These are phyloP conservation scores for Leishmania tarentolae DNA, from an alignment of 208 protist species.

Conservation along the genomic window DNA sequence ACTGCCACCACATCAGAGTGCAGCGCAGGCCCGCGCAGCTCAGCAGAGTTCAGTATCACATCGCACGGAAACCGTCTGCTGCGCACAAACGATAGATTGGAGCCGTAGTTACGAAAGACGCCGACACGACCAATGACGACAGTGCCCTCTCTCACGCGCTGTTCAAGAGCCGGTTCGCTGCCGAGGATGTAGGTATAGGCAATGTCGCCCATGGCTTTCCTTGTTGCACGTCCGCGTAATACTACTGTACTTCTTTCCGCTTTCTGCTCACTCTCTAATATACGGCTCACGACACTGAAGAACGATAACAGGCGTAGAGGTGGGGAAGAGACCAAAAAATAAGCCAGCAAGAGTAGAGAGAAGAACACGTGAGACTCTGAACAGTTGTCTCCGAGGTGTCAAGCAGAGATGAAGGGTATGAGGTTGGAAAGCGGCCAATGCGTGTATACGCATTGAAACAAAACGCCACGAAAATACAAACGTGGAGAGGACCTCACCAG, in stretches of 20 bases:
- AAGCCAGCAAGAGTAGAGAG: not conserved
- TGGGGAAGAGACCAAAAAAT: not conserved
- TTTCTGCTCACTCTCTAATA: no score
- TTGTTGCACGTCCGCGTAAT: not conserved
- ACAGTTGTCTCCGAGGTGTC: not conserved
- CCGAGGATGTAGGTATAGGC: constrained; percentile 36
- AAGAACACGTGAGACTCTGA: not conserved
- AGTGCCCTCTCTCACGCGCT: constrained; percentile 40
- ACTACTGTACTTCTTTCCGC: not conserved
- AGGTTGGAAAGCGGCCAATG: no score
- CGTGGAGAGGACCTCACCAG: not conserved
- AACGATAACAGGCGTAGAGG: not conserved
- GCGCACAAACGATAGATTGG: constrained; percentile 51
- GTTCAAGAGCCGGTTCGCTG: constrained; percentile 46
- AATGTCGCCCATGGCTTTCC: not conserved
- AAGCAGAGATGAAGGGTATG: not conserved
- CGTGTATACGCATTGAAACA: not conserved
- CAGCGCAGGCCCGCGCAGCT: constrained; percentile 35
- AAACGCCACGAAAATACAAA: not conserved
- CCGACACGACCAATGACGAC: constrained; percentile 62
- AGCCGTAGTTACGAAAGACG: constrained; percentile 45
- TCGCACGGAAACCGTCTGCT: constrained; percentile 53
- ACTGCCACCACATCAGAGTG: constrained; percentile 79
- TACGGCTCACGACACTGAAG: not conserved
- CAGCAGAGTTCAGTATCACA: constrained; percentile 47